These are phyloP conservation scores for Salix brachista DNA, from an alignment of 345 rosid species.

Conservation along the genomic window DNA sequence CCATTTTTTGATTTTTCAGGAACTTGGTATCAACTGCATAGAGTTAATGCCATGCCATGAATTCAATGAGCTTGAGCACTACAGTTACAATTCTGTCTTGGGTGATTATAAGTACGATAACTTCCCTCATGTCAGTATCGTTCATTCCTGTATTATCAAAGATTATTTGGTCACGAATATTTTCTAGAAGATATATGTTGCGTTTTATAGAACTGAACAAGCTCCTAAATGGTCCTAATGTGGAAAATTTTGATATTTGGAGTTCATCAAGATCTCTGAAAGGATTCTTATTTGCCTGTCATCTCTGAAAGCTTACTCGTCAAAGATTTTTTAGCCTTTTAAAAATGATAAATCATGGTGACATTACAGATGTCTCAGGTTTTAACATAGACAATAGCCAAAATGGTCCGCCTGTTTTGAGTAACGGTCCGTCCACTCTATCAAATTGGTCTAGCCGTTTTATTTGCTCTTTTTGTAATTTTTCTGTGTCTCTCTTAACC, in stretches of 20 bases:
- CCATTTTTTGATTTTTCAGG: conserved; percentile 50
- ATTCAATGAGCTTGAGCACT: conserved; percentile 92
- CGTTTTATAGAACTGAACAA: not conserved
- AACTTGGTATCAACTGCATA: conserved; percentile 91
- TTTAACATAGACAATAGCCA: too few species aligned
- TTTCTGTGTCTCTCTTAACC: not conserved
- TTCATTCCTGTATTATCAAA: conserved; percentile 5
- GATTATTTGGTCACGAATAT: conserved; percentile 6
- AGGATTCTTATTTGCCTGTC: not conserved
- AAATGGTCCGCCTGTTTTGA: too few species aligned
- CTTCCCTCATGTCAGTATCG: conserved; percentile 13
- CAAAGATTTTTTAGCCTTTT: not conserved
- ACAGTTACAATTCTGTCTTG: conserved; percentile 73
- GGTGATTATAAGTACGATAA: conserved; percentile 69
- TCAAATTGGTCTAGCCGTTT: not conserved
- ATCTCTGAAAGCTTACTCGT: not conserved
- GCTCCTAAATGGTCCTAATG: not conserved
- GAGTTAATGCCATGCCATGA: conserved; percentile 98
- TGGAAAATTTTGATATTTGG: not conserved
- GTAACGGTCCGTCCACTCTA: too few species aligned
- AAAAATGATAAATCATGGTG: not conserved
- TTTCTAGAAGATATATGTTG: not conserved
- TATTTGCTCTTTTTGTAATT: not conserved
- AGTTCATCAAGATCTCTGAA: not conserved
- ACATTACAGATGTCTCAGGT: not conserved